These are phyloP conservation scores for Leccinum griseonigrum DNA, from an alignment of 1,284 basidiomycete genomes.

Conservation along the genomic window DNA sequence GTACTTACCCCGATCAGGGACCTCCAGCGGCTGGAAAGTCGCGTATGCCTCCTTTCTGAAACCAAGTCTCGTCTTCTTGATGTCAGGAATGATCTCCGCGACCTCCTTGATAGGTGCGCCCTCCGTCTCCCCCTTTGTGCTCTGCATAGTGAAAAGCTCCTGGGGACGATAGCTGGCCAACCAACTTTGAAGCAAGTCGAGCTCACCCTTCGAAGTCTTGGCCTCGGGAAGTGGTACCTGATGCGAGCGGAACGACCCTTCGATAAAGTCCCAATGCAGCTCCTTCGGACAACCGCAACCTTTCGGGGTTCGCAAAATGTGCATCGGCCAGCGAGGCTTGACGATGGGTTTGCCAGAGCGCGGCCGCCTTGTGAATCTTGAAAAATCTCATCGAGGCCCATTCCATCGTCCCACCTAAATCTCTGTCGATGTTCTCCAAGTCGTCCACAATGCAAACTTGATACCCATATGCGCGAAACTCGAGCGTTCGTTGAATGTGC, in stretches of 20 bases:
- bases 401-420: conserved; percentile 77
- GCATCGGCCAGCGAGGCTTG: conserved; percentile 85
- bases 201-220: conserved; percentile 62
- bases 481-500: conserved; percentile 3
- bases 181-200: conserved; percentile 66
- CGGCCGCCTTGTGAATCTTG: conserved; percentile 75
- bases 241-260: conserved; percentile 74
- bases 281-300: conserved; percentile 70
- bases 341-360: conserved; percentile 70
- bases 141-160: conserved; percentile 53
- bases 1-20: conserved; percentile 66
- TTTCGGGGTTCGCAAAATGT: conserved; percentile 83
- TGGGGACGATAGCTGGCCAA: conserved; percentile 61
- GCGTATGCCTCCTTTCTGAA: conserved; percentile 66
- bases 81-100: conserved; percentile 56
- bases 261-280: conserved; percentile 66
- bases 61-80: conserved; percentile 57
- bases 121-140: conserved; percentile 18
- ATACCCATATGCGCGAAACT: conserved; percentile 73
- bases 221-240: conserved; percentile 80
- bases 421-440: conserved; percentile 58
- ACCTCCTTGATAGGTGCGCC: conserved; percentile 52
- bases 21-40: conserved; percentile 56
- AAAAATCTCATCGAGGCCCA: conserved; percentile 79
- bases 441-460: conserved; percentile 83